Evolutionary conservation across 768 basidiomycete genomes (phyloP).

Genomic region (Lactifluus hygrophoroides): DNA sequence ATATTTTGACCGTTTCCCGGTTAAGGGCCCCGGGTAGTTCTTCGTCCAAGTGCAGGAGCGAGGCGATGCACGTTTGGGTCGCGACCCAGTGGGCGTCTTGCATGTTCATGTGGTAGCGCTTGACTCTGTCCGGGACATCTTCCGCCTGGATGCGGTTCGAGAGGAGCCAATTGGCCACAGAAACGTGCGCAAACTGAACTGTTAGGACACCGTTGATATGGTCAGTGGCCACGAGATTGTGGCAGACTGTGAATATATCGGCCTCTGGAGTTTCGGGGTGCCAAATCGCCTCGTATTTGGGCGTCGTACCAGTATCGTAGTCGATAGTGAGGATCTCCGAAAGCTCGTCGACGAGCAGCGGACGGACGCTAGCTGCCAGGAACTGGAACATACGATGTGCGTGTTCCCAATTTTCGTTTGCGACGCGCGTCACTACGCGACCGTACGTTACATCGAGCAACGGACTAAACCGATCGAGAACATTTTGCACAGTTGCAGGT

Average conservation of each 20-base stretch:
- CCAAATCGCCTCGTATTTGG: constrained; percentile 16
- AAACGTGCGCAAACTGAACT: constrained; percentile 10
- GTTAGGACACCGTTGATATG: neutral
- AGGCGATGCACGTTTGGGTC: constrained; percentile 1
- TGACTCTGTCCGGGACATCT: neutral
- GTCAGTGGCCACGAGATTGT: neutral
- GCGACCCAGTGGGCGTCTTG: constrained; percentile 7
- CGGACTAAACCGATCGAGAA: constrained; percentile 17
- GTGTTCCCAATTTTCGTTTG: constrained; percentile 12
- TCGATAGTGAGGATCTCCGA: constrained; percentile 23
- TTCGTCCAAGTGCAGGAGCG: constrained; percentile 9
- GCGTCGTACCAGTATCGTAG: constrained; percentile 10
- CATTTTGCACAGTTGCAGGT: constrained; percentile 10
- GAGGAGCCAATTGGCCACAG: constrained; percentile 1
- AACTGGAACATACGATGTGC: constrained; percentile 21
- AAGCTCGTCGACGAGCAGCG: constrained; percentile 21
- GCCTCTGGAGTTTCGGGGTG: constrained; percentile 11
- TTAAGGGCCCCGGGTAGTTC: neutral
- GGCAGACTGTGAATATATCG: constrained; percentile 14
- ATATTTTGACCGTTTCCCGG: constrained; percentile 6
- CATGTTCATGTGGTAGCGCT: neutral
- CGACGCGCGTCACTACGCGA: constrained; percentile 22
- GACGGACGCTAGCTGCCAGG: constrained; percentile 15
- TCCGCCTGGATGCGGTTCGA: constrained; percentile 2
- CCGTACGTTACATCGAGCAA: constrained; percentile 20